Evolutionary conservation across 108 stramenopile genomes (phyloP), one percentile per base, ranked within the genome.

Genomic region (Pseudonitzschia delicatissima): DNA sequence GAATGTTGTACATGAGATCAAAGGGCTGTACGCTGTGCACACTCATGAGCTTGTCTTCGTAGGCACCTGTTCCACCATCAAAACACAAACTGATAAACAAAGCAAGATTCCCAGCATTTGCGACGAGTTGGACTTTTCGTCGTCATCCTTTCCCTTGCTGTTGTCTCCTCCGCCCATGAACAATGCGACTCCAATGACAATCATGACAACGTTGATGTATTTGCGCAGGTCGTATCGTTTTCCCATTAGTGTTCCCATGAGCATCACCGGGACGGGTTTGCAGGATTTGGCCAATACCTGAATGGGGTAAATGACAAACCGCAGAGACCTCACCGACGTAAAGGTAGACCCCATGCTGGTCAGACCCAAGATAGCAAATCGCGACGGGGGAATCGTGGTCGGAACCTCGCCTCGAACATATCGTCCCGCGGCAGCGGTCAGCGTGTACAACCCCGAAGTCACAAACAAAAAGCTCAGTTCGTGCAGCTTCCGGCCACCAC

Each of bases 1-100:
- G 98, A 62, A 99, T 99, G 69, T 98, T 98, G 84, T 94, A 98
- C 98, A 99, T 99, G 45, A 99, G 81, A 76, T 98, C 96, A 76
- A 99, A 99, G 35, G 98, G 98, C 33, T 93, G 95, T 26, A 99
- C 96, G 33, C 87, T 87, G 69, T 96, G 91, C 26, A 94, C 95
- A 42, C 81, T 79, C 98, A 99, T 99, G 63, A 99, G 94, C 75
- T 97, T 97, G 81, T 99, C 98, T 77, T 98, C 98, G 80, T 99
- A 99, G 5, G 98, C 98, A 18, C 98, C 98, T 28, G 98, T 99
- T 7, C 95, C 97, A 20, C 98, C 98, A 69, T 97, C 98, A 70
- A 97, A 99, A 82, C 96, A 97, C 26, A 99, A 81, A 5, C 94
- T 96, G 40, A 97, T 75, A 57, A 97, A 97, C 17, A 99, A 84